Evolutionary conservation across 2,329 filamentous ascomycete genomes (phyloP).

Genomic region (Nemania abortiva): DNA sequence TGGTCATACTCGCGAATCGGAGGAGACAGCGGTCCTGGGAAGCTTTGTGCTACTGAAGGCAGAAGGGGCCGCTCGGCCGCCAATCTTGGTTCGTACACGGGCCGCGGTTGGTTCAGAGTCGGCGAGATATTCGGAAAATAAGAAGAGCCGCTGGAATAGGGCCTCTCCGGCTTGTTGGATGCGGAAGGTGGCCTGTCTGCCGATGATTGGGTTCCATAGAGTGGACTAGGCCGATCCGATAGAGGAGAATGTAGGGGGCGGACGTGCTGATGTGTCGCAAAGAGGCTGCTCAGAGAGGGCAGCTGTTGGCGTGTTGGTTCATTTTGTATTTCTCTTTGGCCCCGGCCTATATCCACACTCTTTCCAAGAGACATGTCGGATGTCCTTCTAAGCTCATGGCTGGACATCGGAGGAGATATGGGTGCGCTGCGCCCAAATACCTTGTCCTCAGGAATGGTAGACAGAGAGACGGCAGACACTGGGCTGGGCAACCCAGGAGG

Average conservation of each 20-base stretch:
- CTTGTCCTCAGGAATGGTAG: conserved; percentile 60
- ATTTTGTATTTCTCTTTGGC: conserved; percentile 52
- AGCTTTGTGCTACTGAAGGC: conserved; percentile 51
- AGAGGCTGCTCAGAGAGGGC: conserved; percentile 68
- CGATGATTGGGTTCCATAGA: conserved; percentile 58
- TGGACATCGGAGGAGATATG: conserved; percentile 68
- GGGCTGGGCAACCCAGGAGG: conserved; percentile 66
- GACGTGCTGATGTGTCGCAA: conserved; percentile 61
- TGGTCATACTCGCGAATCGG: conserved; percentile 57
- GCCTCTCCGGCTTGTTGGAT: conserved; percentile 53
- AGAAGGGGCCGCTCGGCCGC: conserved; percentile 57
- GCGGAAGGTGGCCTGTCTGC: conserved; percentile 61
- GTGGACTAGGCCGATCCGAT: conserved; percentile 60
- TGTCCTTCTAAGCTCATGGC: conserved; percentile 64
- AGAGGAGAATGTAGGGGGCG: conserved; percentile 60
- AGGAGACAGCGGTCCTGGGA: conserved; percentile 60
- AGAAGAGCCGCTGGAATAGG: conserved; percentile 55
- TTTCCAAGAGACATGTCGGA: conserved; percentile 59
- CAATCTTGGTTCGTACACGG: conserved; percentile 60
- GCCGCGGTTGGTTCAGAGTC: conserved; percentile 59
- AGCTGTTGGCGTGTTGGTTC: conserved; percentile 61
- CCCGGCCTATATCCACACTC: conserved; percentile 54
- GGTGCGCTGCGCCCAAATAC: conserved; percentile 59
- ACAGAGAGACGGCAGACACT: conserved; percentile 61
- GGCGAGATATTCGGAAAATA: conserved; percentile 60